Evolutionary conservation across 1,284 basidiomycete genomes (phyloP).

Genomic region (Naganishia sp.): DNA sequence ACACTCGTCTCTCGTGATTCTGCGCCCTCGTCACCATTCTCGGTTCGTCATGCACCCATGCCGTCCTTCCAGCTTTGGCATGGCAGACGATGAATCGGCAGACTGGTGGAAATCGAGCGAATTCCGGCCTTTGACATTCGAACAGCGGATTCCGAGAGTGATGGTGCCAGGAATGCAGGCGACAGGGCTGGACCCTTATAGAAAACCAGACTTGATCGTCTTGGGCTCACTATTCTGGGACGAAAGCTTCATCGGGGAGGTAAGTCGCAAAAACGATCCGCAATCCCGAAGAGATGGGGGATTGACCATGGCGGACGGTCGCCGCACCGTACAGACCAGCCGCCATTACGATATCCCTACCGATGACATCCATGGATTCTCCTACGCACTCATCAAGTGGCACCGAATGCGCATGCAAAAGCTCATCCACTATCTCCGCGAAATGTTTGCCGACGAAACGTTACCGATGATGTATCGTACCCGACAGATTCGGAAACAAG

Average conservation of each 20-base stretch:
- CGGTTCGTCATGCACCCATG: not conserved
- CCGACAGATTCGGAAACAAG: conserved; percentile 34
- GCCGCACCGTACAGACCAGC: not conserved
- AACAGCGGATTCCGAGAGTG: conserved; percentile 34
- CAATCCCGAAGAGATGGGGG: too few species aligned
- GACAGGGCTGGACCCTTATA: conserved; percentile 24
- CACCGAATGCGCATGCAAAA: conserved; percentile 35
- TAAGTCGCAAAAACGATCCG: not conserved
- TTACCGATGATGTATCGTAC: conserved; percentile 38
- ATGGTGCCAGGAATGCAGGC: conserved; percentile 33
- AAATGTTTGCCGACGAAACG: conserved; percentile 16
- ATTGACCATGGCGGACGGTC: not conserved
- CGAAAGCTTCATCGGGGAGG: conserved; percentile 32
- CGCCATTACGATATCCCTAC: conserved; percentile 13
- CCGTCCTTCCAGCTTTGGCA: conserved; percentile 33
- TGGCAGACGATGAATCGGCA: conserved; percentile 36
- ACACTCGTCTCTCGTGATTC: not conserved
- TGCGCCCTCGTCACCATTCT: too few species aligned
- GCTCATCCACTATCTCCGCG: conserved; percentile 32
- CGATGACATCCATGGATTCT: conserved; percentile 30
- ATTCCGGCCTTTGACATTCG: conserved; percentile 33
- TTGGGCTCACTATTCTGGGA: conserved; percentile 38
- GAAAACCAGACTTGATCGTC: conserved; percentile 34
- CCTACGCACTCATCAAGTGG: conserved; percentile 37
- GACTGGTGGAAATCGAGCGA: conserved; percentile 33